Evolutionary conservation across 2,329 filamentous ascomycete genomes (phyloP).

Genomic region (Chrysosphaeria jannelii): DNA sequence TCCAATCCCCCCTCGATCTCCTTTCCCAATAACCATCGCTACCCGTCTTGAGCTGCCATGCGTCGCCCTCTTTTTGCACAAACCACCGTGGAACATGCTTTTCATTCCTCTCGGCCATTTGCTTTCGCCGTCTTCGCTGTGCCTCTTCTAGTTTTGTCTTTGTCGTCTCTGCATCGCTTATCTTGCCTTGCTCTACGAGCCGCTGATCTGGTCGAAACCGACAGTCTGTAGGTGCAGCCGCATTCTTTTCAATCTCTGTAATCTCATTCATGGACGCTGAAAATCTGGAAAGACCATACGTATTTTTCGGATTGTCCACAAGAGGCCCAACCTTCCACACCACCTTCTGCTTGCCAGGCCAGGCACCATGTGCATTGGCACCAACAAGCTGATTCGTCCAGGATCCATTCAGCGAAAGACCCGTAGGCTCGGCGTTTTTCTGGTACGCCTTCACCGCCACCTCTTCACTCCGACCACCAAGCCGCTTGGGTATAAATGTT

Average conservation of each 20-base stretch:
- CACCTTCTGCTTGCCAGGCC: slow-evolving; percentile 25
- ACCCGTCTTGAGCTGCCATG: slow-evolving; percentile 48
- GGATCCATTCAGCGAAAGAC: slow-evolving; percentile 43
- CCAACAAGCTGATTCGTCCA: slow-evolving; percentile 54
- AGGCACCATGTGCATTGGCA: slow-evolving; percentile 12
- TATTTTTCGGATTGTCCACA: slow-evolving; percentile 47
- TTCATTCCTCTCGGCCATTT: slow-evolving; percentile 46
- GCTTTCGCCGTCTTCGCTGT: slow-evolving; percentile 44
- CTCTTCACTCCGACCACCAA: slow-evolving; percentile 84
- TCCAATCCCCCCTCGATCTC: slow-evolving; percentile 37
- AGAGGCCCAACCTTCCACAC: slow-evolving; percentile 57
- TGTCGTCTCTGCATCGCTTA: slow-evolving; percentile 57
- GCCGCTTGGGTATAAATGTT: slow-evolving; percentile 80
- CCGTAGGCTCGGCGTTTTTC: slow-evolving; percentile 29
- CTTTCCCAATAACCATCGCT: slow-evolving; percentile 90
- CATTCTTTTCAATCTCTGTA: slow-evolving; percentile 44
- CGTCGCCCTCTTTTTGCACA: slow-evolving; percentile 24
- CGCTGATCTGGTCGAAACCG: slow-evolving; percentile 68
- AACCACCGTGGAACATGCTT: slow-evolving; percentile 63
- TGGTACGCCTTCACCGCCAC: slow-evolving; percentile 48
- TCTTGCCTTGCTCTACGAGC: slow-evolving; percentile 48
- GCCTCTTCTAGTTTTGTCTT: slow-evolving; percentile 67
- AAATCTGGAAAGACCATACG: slow-evolving; percentile 72
- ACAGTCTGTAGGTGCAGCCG: slow-evolving; percentile 54
- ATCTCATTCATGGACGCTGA: slow-evolving; percentile 70